A percentile compares a stretch with the other conserved stretches of the same genome.
Evolutionary conservation across 2,329 filamentous ascomycete species (phyloP).

Genomic region (Verticillium dahliae): DNA sequence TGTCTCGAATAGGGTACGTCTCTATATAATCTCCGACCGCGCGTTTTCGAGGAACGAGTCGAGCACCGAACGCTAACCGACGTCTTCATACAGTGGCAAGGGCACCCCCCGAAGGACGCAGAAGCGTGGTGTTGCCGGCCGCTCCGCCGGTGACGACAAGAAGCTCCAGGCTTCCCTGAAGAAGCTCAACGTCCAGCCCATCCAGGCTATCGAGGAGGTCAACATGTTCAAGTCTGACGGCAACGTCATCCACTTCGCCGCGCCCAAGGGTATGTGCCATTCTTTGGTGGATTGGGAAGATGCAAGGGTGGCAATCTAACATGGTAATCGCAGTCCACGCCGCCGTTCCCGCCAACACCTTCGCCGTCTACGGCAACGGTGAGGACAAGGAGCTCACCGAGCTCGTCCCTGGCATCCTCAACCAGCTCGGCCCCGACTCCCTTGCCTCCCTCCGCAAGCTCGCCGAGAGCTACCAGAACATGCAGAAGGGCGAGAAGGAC

Average conservation of each 20-base stretch:
- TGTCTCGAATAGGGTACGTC: constrained; percentile 27
- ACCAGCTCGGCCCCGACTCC: constrained; percentile 98
- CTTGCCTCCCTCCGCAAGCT: constrained; percentile 96
- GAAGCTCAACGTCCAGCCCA: constrained; percentile 99
- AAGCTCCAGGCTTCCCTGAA: constrained; percentile 96
- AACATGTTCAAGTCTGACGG: constrained; percentile 99
- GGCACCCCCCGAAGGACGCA: constrained; percentile 95
- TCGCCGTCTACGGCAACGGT: constrained; percentile 97
- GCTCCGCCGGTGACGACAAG: constrained; percentile 95
- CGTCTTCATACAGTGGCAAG: constrained; percentile 63
- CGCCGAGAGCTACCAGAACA: constrained; percentile 98
- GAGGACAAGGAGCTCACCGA: constrained; percentile 99
- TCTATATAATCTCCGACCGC: not conserved
- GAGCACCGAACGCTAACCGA: constrained; percentile 19
- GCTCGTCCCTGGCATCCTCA: constrained; percentile 97
- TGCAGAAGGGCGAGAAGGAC: constrained; percentile 88
- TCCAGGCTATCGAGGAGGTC: constrained; percentile 99
- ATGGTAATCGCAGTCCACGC: constrained; percentile 67
- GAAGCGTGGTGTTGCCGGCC: constrained; percentile 87
- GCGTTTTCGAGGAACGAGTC: not conserved
- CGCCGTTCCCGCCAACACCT: constrained; percentile 95
- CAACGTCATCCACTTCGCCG: constrained; percentile 99
- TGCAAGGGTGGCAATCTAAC: not conserved
- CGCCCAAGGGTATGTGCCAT: constrained; percentile 77
- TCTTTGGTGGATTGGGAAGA: not conserved